Evolutionary conservation across 2,329 filamentous ascomycete species (phyloP).

Genomic region (Cytospora paraplurivora): DNA sequence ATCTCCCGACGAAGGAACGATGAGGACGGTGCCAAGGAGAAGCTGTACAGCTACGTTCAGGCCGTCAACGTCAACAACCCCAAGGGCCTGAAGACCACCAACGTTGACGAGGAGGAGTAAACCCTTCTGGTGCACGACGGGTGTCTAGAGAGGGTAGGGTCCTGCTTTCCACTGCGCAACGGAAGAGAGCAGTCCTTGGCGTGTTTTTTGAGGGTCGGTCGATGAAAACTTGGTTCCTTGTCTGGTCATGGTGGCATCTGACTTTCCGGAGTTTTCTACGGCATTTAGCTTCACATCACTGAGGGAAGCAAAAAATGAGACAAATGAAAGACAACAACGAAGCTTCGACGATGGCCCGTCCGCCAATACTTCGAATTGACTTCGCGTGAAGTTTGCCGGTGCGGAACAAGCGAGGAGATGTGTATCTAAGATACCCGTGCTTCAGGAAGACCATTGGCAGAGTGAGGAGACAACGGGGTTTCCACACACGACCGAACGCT

Average conservation of each 20-base stretch:
- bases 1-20: conserved; percentile 99
- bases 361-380: conserved; percentile 1
- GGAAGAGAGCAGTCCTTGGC: conserved; percentile 33
- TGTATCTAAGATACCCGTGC: conserved; percentile 21
- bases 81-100: conserved; percentile 92
- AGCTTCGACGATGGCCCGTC: conserved; percentile 9
- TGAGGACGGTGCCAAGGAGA: conserved; percentile 99
- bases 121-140: conserved; percentile 8
- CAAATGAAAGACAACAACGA: conserved; percentile 24
- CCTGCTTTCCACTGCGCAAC: conserved; percentile 28
- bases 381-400: conserved; percentile 7
- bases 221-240: conserved; percentile 31
- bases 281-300: conserved; percentile 47
- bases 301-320: conserved; percentile 32
- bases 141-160: conserved; percentile 15
- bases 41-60: conserved; percentile 99
- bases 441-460: not conserved
- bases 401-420: conserved; percentile 6
- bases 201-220: conserved; percentile 30
- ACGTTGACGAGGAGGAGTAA: conserved; percentile 67
- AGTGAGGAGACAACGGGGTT: not conserved
- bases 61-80: conserved; percentile 99
- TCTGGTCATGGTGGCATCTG: conserved; percentile 47
- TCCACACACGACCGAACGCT: not conserved
- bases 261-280: conserved; percentile 48